Conservation (phyloP, 345 rosid genomes). For the Boechera divaricarpa region DNA sequence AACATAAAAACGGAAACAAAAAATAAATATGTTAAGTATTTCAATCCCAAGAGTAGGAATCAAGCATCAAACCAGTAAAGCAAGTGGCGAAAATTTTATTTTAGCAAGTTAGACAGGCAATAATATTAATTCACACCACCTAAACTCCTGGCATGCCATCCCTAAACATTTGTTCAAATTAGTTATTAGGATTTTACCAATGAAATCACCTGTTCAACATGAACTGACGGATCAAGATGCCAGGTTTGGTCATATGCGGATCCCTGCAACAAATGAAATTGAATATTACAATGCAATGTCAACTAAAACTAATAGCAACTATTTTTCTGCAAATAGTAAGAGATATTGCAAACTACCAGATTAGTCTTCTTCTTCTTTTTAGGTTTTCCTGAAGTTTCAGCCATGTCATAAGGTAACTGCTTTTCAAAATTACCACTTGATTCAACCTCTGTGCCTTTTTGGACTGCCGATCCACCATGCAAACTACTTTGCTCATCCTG, state of each 20-base stretch:
- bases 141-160: slow-evolving; percentile 15
- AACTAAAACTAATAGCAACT: slow-evolving; percentile 21
- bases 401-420: slow-evolving; percentile 69
- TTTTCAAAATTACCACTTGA: slow-evolving; percentile 72
- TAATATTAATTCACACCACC: slow-evolving; percentile 20
- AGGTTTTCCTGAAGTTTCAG: slow-evolving; percentile 80
- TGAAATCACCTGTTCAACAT: slow-evolving; percentile 73
- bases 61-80: slow-evolving; percentile 28
- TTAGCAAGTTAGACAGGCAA: slow-evolving; percentile 23
- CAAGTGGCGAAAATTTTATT: slow-evolving; percentile 25
- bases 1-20: slow-evolving; percentile 22
- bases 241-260: slow-evolving; percentile 80
- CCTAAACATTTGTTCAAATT: slow-evolving; percentile 14
- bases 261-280: slow-evolving; percentile 61
- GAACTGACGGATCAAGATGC: slow-evolving; percentile 69
- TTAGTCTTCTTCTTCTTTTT: slow-evolving; percentile 88
- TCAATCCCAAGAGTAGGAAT: slow-evolving; percentile 13
- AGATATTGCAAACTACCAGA: slow-evolving; percentile 62
- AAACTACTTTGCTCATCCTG: slow-evolving; percentile 93
- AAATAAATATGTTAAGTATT: neutral
- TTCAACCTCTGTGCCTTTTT: slow-evolving; percentile 83
- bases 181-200: slow-evolving; percentile 16
- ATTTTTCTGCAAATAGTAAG: slow-evolving; percentile 27
- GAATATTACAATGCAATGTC: slow-evolving; percentile 34
- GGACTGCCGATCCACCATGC: slow-evolving; percentile 74